phyloP scores from a whole-genome alignment of 140 eudicot species.

The Bidens hawaiensis region DNA sequence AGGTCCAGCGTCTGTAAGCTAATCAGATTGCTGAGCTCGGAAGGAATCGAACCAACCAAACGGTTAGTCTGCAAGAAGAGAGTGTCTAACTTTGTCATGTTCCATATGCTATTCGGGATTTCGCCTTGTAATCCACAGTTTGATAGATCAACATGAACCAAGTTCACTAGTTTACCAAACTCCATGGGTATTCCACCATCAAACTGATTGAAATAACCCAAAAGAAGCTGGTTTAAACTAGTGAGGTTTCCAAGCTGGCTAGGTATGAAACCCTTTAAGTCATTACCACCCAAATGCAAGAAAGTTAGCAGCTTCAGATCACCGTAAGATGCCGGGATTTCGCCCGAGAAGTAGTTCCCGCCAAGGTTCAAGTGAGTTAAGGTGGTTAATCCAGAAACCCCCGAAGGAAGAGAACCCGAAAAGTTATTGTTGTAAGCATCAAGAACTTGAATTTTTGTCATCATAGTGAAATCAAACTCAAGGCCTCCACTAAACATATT shows the following conservation, averaged over 20 bases:
- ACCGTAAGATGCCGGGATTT: constrained; percentile 50
- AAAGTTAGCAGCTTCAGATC: constrained; percentile 36
- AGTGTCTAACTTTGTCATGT: constrained; percentile 50
- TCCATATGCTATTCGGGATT: constrained; percentile 58
- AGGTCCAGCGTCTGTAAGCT: constrained; percentile 53
- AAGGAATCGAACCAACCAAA: constrained; percentile 47
- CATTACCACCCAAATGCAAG: constrained; percentile 73
- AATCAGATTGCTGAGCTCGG: constrained; percentile 44
- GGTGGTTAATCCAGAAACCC: constrained; percentile 27
- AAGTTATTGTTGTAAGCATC: constrained; percentile 70
- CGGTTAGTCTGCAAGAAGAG: constrained; percentile 58
- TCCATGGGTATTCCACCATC: constrained; percentile 61
- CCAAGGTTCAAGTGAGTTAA: constrained; percentile 56
- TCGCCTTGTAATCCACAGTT: constrained; percentile 54
- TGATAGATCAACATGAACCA: constrained; percentile 64
- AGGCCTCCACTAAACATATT: constrained; percentile 54
- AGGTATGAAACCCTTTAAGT: constrained; percentile 52
- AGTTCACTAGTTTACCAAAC: constrained; percentile 46
- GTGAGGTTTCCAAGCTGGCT: constrained; percentile 61
- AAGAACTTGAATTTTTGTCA: constrained; percentile 39
- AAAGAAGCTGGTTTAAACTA: constrained; percentile 35
- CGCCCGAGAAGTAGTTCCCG: constrained; percentile 71
- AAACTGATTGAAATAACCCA: constrained; percentile 69
- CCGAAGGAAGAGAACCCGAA: constrained; percentile 47
- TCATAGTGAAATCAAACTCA: constrained; percentile 34